Conservation (phyloP, 768 basidiomycete genomes). For the Lactarius vividus region DNA sequence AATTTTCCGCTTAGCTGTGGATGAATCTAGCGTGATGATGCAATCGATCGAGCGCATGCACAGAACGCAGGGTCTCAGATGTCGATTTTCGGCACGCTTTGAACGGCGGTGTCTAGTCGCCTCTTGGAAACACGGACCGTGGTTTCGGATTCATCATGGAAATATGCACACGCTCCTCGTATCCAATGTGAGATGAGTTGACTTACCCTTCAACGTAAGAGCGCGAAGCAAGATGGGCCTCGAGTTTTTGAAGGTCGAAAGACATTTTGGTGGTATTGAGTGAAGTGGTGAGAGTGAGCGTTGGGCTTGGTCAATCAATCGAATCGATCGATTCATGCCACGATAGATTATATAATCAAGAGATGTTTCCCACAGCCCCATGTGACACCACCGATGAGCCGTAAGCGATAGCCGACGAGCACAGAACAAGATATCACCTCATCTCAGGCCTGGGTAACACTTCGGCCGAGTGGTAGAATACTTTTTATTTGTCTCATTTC, state of each 20-base stretch:
- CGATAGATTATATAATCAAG: not conserved
- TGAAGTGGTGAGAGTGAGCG: not conserved
- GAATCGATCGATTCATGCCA: not conserved
- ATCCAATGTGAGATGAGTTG: not conserved
- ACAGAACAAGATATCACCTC: not conserved
- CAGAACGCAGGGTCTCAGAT: constrained; percentile 47
- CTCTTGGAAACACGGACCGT: constrained; percentile 98
- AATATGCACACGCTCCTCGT: constrained; percentile 23
- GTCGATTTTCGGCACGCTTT: constrained; percentile 64
- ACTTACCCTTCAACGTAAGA: constrained; percentile 93
- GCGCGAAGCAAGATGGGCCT: constrained; percentile 80
- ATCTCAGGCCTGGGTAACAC: not conserved
- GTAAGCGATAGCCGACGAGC: not conserved
- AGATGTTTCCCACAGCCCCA: too few species aligned
- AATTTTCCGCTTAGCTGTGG: constrained; percentile 19
- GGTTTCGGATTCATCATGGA: constrained; percentile 67
- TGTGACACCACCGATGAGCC: not conserved
- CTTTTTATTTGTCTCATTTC: not conserved
- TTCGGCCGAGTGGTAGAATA: not conserved
- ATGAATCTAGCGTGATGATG: not conserved
- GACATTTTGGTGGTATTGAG: constrained; percentile 46
- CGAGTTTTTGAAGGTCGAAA: constrained; percentile 67
- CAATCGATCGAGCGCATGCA: constrained; percentile 18
- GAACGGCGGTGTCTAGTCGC: constrained; percentile 88
- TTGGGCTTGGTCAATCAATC: not conserved